Evolutionary conservation across 2,329 filamentous ascomycete genomes (phyloP).

Genomic region (Microcyclosporella mali): DNA sequence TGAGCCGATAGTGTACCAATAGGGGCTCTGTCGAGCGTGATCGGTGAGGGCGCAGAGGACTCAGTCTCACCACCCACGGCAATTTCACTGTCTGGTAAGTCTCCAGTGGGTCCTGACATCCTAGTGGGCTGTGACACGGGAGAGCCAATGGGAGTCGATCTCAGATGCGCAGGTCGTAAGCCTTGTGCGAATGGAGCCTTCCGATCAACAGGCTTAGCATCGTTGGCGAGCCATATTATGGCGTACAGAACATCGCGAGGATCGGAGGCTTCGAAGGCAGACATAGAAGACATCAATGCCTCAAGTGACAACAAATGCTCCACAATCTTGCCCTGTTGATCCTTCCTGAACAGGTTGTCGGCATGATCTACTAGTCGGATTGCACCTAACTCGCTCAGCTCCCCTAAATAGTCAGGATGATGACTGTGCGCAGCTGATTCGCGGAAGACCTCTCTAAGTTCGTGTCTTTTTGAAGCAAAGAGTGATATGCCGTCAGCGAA

Average conservation of each 20-base stretch:
- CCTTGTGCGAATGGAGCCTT: slow-evolving; percentile 1
- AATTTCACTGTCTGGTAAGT: background rate
- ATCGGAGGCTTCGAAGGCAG: slow-evolving; percentile 10
- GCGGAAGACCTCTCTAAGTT: slow-evolving; percentile 10
- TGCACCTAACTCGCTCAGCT: slow-evolving; percentile 20
- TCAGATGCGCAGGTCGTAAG: background rate
- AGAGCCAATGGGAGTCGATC: background rate
- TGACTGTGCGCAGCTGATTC: slow-evolving; percentile 5
- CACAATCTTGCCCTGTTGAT: slow-evolving; percentile 14
- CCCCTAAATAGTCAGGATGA: slow-evolving; percentile 15
- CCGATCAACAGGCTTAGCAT: slow-evolving; percentile 6
- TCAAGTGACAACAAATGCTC: slow-evolving; percentile 23
- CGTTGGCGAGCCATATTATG: slow-evolving; percentile 12
- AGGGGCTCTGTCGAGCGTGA: background rate
- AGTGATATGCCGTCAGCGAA: slow-evolving; percentile 13
- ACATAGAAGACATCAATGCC: slow-evolving; percentile 18
- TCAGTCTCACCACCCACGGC: background rate
- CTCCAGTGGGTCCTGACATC: background rate
- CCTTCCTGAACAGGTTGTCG: slow-evolving; percentile 22
- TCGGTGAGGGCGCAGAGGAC: background rate
- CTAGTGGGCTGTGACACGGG: background rate
- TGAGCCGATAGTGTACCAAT: background rate
- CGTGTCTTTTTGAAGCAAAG: slow-evolving; percentile 7
- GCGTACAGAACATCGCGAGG: slow-evolving; percentile 14
- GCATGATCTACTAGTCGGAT: slow-evolving; percentile 16